Percentiles rank a stretch among this genome's conserved stretches.
These are phyloP conservation scores for Piper longum DNA, from an alignment of 164 flowering plant species.

Conservation along the genomic window DNA sequence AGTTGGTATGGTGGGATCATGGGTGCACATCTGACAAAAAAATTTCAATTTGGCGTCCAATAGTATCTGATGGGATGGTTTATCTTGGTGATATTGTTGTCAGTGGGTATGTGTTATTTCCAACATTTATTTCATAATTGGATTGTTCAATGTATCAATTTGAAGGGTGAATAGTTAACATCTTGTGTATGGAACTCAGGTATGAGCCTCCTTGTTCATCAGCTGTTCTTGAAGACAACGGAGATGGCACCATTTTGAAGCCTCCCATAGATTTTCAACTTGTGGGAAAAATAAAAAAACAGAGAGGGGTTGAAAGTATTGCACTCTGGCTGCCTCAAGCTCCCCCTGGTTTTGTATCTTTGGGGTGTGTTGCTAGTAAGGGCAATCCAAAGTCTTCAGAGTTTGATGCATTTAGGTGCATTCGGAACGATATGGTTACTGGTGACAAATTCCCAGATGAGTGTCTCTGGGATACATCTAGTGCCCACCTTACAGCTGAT, in stretches of 20 bases:
- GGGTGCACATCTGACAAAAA: conserved; percentile 64
- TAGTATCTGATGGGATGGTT: conserved; percentile 57
- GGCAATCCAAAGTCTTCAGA: conserved; percentile 59
- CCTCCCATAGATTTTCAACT: conserved; percentile 57
- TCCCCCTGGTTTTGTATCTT: conserved; percentile 84
- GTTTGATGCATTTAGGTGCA: conserved; percentile 55
- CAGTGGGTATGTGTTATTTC: conserved; percentile 42
- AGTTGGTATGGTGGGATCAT: conserved; percentile 86
- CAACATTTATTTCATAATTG: neutral
- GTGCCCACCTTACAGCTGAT: conserved; percentile 26
- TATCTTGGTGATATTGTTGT: conserved; percentile 90
- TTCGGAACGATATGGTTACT: conserved; percentile 79
- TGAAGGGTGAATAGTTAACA: neutral
- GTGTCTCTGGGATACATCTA: conserved; percentile 86
- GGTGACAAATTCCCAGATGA: conserved; percentile 73
- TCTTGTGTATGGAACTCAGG: conserved; percentile 22
- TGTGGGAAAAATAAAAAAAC: conserved; percentile 80
- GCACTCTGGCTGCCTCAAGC: conserved; percentile 93
- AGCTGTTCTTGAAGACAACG: conserved; percentile 59
- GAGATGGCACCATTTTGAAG: conserved; percentile 44
- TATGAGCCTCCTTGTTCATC: conserved; percentile 82
- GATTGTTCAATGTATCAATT: neutral
- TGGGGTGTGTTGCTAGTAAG: conserved; percentile 87
- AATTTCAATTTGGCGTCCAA: conserved; percentile 93
- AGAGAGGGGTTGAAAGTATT: conserved; percentile 50